These are phyloP conservation scores for Paramyrothecium roridum DNA, from an alignment of 2,329 filamentous ascomycete genomes.

Conservation along the genomic window DNA sequence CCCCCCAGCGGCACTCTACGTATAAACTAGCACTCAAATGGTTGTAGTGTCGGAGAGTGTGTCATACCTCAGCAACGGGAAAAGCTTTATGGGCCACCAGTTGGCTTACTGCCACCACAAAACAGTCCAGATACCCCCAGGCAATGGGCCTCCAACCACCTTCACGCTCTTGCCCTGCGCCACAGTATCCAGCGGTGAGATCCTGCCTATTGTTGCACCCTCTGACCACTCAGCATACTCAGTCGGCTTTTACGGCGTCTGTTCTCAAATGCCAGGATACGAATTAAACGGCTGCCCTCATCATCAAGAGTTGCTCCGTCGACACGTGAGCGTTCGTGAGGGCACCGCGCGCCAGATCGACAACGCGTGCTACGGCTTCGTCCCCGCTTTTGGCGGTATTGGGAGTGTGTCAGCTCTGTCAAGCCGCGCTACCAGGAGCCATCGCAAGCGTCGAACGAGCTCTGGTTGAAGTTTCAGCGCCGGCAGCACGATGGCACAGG, in stretches of 20 bases:
- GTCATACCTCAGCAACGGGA: neutral
- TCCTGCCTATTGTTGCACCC: neutral
- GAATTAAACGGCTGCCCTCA: neutral
- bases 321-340: conserved; percentile 3
- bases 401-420: conserved; percentile 3
- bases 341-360: conserved; percentile 2
- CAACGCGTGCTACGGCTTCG: conserved; percentile 4
- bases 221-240: neutral
- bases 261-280: neutral
- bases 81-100: neutral
- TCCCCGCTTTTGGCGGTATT: neutral
- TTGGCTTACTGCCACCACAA: conserved; percentile 2
- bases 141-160: neutral
- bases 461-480: conserved; percentile 7
- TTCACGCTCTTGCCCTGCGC: neutral
- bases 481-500: neutral
- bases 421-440: conserved; percentile 4
- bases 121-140: neutral
- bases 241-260: neutral
- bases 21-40: neutral
- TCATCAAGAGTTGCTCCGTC: conserved; percentile 1
- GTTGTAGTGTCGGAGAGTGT: neutral
- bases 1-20: neutral
- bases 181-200: neutral
- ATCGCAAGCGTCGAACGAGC: conserved; percentile 2